Percentiles rank a stretch among this genome's conserved stretches.
Conservation (phyloP, 208 protist species). For the Trypanosoma caninum region DNA sequence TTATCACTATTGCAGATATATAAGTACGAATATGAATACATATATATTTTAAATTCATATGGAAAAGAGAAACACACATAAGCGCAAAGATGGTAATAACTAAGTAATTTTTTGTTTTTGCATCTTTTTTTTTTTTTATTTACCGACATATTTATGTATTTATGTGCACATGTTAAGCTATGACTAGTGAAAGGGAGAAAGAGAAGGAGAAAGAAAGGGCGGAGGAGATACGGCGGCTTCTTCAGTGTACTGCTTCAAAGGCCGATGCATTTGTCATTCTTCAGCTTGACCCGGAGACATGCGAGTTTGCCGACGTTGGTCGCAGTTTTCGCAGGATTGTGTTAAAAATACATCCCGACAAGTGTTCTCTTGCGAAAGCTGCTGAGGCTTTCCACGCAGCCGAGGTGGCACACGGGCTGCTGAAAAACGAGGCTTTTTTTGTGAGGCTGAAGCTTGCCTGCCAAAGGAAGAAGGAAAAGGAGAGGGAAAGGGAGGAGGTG, state of each 20-base stretch:
- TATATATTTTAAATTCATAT: no score
- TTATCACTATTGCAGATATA: background rate
- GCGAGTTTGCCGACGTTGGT: constrained; percentile 61
- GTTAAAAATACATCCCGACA: constrained; percentile 88
- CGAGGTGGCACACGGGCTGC: constrained; percentile 76
- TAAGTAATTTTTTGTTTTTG: constrained; percentile 5
- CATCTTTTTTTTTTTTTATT: background rate
- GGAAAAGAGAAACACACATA: no score
- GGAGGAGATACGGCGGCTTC: constrained; percentile 59
- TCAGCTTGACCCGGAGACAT: constrained; percentile 54
- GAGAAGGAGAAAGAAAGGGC: constrained; percentile 43
- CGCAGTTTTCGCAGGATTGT: constrained; percentile 68
- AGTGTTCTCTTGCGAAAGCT: constrained; percentile 75
- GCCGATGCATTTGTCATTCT: constrained; percentile 63
- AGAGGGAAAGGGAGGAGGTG: constrained; percentile 35
- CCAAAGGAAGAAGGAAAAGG: constrained; percentile 50
- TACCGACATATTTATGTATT: background rate
- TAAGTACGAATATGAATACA: background rate
- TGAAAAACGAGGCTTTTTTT: constrained; percentile 69
- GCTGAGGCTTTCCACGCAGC: constrained; percentile 78
- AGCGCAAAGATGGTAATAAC: no score
- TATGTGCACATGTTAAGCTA: background rate
- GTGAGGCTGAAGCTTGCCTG: constrained; percentile 66
- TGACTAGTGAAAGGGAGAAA: background rate
- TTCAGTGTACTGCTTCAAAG: constrained; percentile 40